Percentiles rank a stretch among this genome's conserved stretches.
These are phyloP conservation scores for Actinomortierella wolfii DNA, from an alignment of 371 early-diverging fungal genomes.

Conservation along the genomic window DNA sequence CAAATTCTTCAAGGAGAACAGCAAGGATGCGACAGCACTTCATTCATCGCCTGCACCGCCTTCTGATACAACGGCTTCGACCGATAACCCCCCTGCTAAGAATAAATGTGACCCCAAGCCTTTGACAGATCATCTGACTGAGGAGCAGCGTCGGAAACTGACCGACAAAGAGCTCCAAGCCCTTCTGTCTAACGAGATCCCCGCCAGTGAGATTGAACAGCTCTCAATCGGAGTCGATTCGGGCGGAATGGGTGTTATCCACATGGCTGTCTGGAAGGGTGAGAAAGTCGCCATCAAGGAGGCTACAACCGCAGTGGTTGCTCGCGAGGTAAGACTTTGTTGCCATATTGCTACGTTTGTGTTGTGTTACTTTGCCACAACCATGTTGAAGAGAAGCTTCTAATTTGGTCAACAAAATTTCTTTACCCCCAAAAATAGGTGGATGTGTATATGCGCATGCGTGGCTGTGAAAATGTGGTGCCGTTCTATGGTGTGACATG, in stretches of 20 bases:
- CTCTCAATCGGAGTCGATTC: slow-evolving; percentile 37
- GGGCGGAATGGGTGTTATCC: slow-evolving; percentile 42
- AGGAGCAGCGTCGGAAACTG: slow-evolving; percentile 4
- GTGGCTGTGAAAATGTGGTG: slow-evolving; percentile 24
- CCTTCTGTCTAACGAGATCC: slow-evolving; percentile 28
- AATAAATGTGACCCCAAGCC: background rate
- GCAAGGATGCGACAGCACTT: no score
- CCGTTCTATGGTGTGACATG: slow-evolving; percentile 32
- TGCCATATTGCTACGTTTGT: background rate
- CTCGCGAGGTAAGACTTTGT: slow-evolving; percentile 29
- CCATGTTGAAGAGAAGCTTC: background rate
- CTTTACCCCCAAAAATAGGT: slow-evolving; percentile 16
- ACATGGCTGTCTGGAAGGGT: slow-evolving; percentile 36
- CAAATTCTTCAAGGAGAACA: no score
- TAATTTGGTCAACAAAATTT: background rate
- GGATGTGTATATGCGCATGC: slow-evolving; percentile 37
- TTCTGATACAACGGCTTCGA: no score
- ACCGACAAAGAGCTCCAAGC: slow-evolving; percentile 19
- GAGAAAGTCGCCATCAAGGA: slow-evolving; percentile 43
- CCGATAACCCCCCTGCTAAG: no score
- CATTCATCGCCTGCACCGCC: no score
- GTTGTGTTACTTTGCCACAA: background rate
- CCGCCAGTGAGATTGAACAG: slow-evolving; percentile 27
- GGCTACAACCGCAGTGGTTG: slow-evolving; percentile 27
- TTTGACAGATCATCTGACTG: slow-evolving; percentile 14